A percentile compares a stretch with the other conserved stretches of the same genome.
Conservation (phyloP, 306 rosid genomes). For the Betula pendula region DNA sequence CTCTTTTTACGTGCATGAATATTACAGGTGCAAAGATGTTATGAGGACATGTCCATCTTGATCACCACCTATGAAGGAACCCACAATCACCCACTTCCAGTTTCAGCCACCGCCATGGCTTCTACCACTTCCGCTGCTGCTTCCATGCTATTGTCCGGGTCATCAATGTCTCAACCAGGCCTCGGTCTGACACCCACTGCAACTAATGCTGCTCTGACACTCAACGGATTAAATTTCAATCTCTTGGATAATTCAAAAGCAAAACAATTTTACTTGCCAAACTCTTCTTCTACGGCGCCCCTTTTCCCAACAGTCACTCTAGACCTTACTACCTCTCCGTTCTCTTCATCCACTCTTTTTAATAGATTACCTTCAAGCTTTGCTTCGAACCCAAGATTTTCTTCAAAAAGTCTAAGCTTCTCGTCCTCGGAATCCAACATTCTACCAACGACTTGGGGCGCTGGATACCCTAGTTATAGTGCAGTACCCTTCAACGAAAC, state of each 20-base stretch:
- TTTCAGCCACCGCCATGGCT: slow-evolving; percentile 46
- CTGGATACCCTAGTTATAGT: slow-evolving; percentile 17
- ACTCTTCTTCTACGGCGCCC: slow-evolving; percentile 31
- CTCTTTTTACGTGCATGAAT: slow-evolving; percentile 2
- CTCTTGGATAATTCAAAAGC: slow-evolving; percentile 35
- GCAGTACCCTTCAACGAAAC: slow-evolving; percentile 12
- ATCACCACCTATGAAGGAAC: slow-evolving; percentile 56
- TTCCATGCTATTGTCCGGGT: slow-evolving; percentile 52
- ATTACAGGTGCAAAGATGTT: slow-evolving; percentile 50
- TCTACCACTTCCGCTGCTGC: slow-evolving; percentile 43
- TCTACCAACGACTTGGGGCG: slow-evolving; percentile 29
- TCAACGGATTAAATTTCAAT: slow-evolving; percentile 35
- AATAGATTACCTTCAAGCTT: slow-evolving; percentile 22
- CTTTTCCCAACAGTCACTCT: slow-evolving; percentile 57
- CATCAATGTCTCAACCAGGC: slow-evolving; percentile 52
- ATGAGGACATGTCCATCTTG: slow-evolving; percentile 44
- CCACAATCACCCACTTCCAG: slow-evolving; percentile 48
- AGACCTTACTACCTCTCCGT: slow-evolving; percentile 45
- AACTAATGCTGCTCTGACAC: slow-evolving; percentile 11
- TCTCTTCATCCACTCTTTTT: slow-evolving; percentile 23
- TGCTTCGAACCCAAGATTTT: slow-evolving; percentile 19
- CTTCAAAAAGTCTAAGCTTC: slow-evolving; percentile 26
- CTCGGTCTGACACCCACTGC: slow-evolving; percentile 23
- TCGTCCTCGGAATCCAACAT: slow-evolving; percentile 21
- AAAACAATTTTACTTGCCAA: slow-evolving; percentile 38